Base-by-base conservation (phyloP, 352 stramenopile species). In the Phytophthora nicotianae region DNA sequence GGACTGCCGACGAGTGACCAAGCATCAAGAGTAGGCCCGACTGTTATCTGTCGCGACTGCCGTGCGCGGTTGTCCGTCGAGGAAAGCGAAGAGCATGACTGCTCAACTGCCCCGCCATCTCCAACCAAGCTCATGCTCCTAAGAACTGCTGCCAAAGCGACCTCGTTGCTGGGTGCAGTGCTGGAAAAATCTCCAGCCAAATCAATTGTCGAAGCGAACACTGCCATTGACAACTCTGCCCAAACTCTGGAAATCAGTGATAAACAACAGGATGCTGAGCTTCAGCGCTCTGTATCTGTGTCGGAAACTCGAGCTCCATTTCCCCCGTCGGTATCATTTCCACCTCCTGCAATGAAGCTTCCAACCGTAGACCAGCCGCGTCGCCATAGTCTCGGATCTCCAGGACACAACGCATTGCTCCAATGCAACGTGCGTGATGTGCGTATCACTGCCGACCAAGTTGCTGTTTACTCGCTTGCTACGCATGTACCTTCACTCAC, bases 21-120 rank as follows among this genome's bases (percentile, higher is more conserved):
- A 27, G 40, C 35, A 1, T 21, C 35, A 7, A 42, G n/a, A 21
- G 35, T 51, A 33, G 54, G 32, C 7, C 75, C 72, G 0, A 77
- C 60, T 13, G 75, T 90, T 24, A 79, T 72, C 13, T 89, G 82
- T 32, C 75, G 78, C 4, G 78, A 81, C 19, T 89, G 82, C 35
- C 79, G 78, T 17, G 59, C 72, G 0, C 67, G 81, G 24, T 71
- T 89, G 38, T 58, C 65, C 5, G 57, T 89, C 29, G 82, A 91
- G 49, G 69, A 81, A 13, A 89, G 87, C 38, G 82, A 91, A 33
- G 78, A 61, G 5, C 82, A 91, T 51, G 82, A 91, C 62, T 89
- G 82, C 50, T 70, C 74, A 8, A 27, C 57, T 9, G 40, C 37
- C 14, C 17, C 53, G 7, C 40, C 42, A 4, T 65, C 58, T 5